Conservation (phyloP, 495 filamentous ascomycete species). For the Saxophila tyrrhenica region DNA sequence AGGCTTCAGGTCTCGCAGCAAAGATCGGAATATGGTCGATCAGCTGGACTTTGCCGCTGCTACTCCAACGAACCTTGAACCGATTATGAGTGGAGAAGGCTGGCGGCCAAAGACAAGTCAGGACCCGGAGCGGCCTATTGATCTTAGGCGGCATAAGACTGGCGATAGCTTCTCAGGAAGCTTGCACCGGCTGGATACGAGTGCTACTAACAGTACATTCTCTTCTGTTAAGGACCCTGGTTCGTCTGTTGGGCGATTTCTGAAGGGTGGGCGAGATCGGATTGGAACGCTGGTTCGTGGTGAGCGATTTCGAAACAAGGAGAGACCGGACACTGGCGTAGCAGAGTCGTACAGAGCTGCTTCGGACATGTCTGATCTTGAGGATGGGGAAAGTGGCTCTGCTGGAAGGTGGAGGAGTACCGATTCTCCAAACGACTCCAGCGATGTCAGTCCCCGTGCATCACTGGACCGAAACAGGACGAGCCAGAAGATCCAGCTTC, state of each 20-base stretch:
- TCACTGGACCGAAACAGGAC: conserved; percentile 6
- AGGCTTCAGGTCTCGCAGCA: conserved; percentile 22
- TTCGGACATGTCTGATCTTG: conserved; percentile 17
- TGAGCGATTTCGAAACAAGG: conserved; percentile 25
- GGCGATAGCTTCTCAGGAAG: conserved; percentile 7
- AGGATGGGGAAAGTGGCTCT: conserved; percentile 4
- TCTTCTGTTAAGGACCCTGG: conserved; percentile 11
- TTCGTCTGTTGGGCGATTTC: conserved; percentile 26
- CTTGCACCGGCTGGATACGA: conserved; percentile 6
- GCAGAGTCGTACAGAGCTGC: not conserved
- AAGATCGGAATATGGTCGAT: conserved; percentile 21
- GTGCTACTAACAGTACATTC: not conserved
- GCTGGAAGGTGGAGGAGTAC: not conserved
- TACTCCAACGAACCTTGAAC: conserved; percentile 9
- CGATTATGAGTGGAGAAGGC: conserved; percentile 8
- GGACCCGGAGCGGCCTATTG: conserved; percentile 4
- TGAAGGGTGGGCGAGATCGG: conserved; percentile 24
- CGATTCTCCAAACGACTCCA: not conserved
- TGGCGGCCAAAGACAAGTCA: not conserved
- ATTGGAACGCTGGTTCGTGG: conserved; percentile 24
- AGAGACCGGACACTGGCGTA: conserved; percentile 9
- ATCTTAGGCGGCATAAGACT: conserved; percentile 8
- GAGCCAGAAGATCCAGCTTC: conserved; percentile 34
- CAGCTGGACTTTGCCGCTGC: conserved; percentile 21
- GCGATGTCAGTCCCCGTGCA: conserved; percentile 3